phyloP scores from a whole-genome alignment of 1,139 yeast genomes.

The Nadsonia starkeyi-henricii region DNA sequence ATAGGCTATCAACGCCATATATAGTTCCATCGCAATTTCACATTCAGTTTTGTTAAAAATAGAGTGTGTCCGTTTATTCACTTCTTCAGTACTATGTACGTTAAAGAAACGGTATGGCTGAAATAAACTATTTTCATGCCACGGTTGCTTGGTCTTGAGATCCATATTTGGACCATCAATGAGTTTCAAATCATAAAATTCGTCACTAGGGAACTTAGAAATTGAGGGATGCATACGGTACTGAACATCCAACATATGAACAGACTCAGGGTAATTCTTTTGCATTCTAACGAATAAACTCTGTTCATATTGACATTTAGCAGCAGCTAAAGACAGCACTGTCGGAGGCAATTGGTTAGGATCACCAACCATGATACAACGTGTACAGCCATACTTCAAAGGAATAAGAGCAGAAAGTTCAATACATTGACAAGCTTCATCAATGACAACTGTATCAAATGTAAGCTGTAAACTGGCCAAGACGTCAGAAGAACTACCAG shows the following conservation, averaged over 20 bases:
- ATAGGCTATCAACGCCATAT: constrained; percentile 35
- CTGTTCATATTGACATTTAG: constrained; percentile 69
- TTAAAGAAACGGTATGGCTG: constrained; percentile 75
- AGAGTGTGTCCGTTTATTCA: constrained; percentile 51
- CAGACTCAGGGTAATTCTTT: constrained; percentile 42
- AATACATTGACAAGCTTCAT: constrained; percentile 97
- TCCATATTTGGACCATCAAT: constrained; percentile 66
- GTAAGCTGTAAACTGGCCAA: constrained; percentile 58
- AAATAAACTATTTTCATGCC: constrained; percentile 49
- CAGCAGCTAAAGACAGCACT: constrained; percentile 83
- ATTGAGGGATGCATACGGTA: constrained; percentile 97
- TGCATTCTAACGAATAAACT: constrained; percentile 93
- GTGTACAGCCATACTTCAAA: constrained; percentile 76
- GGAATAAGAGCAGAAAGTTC: constrained; percentile 90
- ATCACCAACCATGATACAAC: constrained; percentile 97
- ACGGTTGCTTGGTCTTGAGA: constrained; percentile 43
- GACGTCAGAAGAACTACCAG: constrained; percentile 90
- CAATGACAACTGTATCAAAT: constrained; percentile 89
- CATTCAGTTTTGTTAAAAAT: constrained; percentile 62
- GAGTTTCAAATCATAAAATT: constrained; percentile 63
- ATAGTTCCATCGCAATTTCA: constrained; percentile 53
- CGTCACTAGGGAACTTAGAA: constrained; percentile 69
- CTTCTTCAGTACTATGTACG: constrained; percentile 49
- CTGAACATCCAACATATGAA: constrained; percentile 77
- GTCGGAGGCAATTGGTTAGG: constrained; percentile 98